Base-by-base conservation (phyloP, 2,329 filamentous ascomycete species). In the Aspergillus fischeri region DNA sequence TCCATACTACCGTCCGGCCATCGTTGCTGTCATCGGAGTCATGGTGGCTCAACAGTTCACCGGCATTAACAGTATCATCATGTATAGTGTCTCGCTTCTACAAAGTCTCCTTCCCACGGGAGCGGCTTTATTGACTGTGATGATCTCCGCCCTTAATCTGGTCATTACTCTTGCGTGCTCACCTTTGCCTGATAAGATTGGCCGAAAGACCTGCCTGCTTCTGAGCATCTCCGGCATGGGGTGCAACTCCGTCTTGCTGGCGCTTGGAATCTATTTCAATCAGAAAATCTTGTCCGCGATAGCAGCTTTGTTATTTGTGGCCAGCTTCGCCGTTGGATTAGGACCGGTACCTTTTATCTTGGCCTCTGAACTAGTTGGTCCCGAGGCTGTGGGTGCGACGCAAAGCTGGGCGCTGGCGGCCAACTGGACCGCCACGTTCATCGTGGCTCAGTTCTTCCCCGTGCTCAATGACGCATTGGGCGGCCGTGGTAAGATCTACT, bases 341-440 rank as follows among this genome's bases (percentile, higher is more conserved):
- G 94, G 94, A 0, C 94, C 94, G 0, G 91, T 99, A 0, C 94
- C 94, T 0, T 99, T 97, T 73, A 95, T 97, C 63, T 82, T 99
- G 49, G 88, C 92, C 0, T 92, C 90, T 1, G 94, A 97, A 74
- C 83, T 97, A 2, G 94, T 97, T 0, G 89, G 87, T 0, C 87
- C 91, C 11, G 91, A 96, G 70, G 94, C 93, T 0, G 92, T 97
- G 0, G 92, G 93, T 1, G 91, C 93, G 0, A 89, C 91, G 0
- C 94, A 99, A 73, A 92, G 89, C 57, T 95, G 92, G 83, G 90
- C 88, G 0, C 76, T 97, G 25, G 91, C 86, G 1, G 88, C 90
- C 14, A 97, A 94, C 73, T 97, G 95, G 81, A 81, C 91, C 27
- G 89, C 92, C 0, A 97, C 93, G 0, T 97, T 97, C 69, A 66